Evolutionary conservation across 768 basidiomycete genomes (phyloP).

Genomic region (Artomyces pyxidatus): DNA sequence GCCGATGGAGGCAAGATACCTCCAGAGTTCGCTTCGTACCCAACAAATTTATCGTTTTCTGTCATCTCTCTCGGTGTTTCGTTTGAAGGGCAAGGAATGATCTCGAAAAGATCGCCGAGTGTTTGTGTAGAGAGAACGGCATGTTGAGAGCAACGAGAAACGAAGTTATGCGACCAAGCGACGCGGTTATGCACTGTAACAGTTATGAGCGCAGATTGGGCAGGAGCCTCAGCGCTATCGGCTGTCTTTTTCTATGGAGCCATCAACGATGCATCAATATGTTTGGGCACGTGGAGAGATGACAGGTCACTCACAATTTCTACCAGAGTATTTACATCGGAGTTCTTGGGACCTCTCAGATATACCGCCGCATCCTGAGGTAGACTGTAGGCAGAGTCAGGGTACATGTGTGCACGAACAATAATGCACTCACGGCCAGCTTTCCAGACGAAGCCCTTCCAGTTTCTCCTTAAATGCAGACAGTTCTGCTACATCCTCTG

Average conservation of each 20-base stretch:
- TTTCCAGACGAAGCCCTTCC: slow-evolving; percentile 42
- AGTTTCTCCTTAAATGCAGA: slow-evolving; percentile 40
- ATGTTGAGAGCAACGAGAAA: slow-evolving; percentile 61
- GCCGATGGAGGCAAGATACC: slow-evolving; percentile 12
- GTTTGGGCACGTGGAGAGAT: no score
- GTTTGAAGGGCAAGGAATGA: slow-evolving; percentile 56
- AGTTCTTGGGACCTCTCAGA: slow-evolving; percentile 53
- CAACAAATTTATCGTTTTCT: slow-evolving; percentile 24
- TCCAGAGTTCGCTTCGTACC: slow-evolving; percentile 22
- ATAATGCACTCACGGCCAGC: slow-evolving; percentile 48
- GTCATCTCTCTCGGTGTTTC: slow-evolving; percentile 38
- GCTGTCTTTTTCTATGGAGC: slow-evolving; percentile 3
- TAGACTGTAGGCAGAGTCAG: slow-evolving; percentile 29
- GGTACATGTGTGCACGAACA: slow-evolving; percentile 1
- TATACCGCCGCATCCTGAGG: slow-evolving; percentile 48
- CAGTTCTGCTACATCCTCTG: slow-evolving; percentile 39
- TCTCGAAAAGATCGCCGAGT: slow-evolving; percentile 49
- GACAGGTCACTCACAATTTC: slow-evolving; percentile 27
- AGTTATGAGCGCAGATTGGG: slow-evolving; percentile 41
- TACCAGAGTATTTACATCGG: slow-evolving; percentile 55
- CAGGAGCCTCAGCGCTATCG: slow-evolving; percentile 11
- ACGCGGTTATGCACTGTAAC: slow-evolving; percentile 54
- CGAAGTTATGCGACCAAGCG: slow-evolving; percentile 50
- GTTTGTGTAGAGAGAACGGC: slow-evolving; percentile 64
- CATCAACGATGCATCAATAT: not conserved